Evolutionary conservation across 257 asterid species (phyloP), one percentile per base, ranked within the genome.

Genomic region (Eucommia ulmoides): DNA sequence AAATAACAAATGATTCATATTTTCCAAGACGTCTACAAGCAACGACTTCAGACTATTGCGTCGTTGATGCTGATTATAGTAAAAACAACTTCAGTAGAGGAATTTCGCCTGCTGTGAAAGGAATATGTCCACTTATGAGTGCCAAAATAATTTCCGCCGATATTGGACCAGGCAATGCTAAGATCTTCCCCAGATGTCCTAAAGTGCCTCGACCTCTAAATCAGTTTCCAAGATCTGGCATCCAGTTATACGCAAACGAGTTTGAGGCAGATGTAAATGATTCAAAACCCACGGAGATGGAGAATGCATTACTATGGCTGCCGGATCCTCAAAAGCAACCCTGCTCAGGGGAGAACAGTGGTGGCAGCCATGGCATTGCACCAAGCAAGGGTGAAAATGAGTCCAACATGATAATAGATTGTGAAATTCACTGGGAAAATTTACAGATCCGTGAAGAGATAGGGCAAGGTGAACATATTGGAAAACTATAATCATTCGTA

Each of bases 341-440:
- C 16, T 67, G 58, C 52, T 59, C 74, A 1, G 47, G 44, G 33
- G 76, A 42, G 41, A 53, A 52, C 53, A 23, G 44, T 19, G 45
- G 64, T 23, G 62, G 60, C 66, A 60, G 67, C 25, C n/a, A n/a
- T n/a, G 76, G 63, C 38, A 55, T 56, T 65, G 52, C 69, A 52
- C 54, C 64, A 12, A 72, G 58, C 50, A 79, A 56, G 72, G 61
- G 58, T 49, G 69, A 69, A 7, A 55, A 51, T 22, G 82, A 53
- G 53, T 23, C 58, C 14, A 66, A 60, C 62, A 4, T 55, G 54
- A 54, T 24, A 44, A 58, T 35, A 19, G 64, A 51, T 50, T 55
- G 67, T 58, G 75, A 54, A 59, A 83, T 83, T 59, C 69, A 17
- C 5, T 83, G 92, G 94, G 85, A 75, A 62, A 83, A 80, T 66